A percentile compares a stretch with the other conserved stretches of the same genome.
Evolutionary conservation across 192 early-diverging fungal genomes (phyloP).

Genomic region (Coemansia sp.): DNA sequence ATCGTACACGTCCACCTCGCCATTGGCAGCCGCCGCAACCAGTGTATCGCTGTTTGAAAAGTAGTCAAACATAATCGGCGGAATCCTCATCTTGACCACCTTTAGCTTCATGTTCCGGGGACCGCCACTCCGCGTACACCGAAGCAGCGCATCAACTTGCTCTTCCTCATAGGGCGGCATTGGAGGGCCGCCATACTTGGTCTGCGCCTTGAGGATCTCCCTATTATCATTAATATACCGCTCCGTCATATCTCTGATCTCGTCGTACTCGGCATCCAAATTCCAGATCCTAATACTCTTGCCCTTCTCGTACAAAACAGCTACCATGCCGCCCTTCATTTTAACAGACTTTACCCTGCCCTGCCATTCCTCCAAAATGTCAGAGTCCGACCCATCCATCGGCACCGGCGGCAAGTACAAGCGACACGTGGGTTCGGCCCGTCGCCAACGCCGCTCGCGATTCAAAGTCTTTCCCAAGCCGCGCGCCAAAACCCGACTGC

Average conservation of each 20-base stretch:
- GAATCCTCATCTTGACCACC: conserved; percentile 13
- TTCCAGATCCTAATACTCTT: conserved; percentile 29
- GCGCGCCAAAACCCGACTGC: conserved; percentile 19
- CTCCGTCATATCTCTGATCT: conserved; percentile 20
- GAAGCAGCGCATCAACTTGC: conserved; percentile 22
- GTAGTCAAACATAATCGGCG: conserved; percentile 42
- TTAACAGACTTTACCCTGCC: conserved; percentile 30
- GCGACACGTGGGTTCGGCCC: conserved; percentile 21
- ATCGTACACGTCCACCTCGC: conserved; percentile 42
- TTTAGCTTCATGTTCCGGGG: conserved; percentile 1
- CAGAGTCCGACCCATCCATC: conserved; percentile 34
- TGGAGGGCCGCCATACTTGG: conserved; percentile 23
- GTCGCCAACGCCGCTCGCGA: conserved; percentile 35
- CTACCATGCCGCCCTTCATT: conserved; percentile 42
- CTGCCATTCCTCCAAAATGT: conserved; percentile 44
- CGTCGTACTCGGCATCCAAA: conserved; percentile 19
- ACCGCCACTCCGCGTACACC: conserved; percentile 17
- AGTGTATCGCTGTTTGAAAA: conserved; percentile 24
- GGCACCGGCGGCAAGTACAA: conserved; percentile 46
- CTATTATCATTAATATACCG: conserved; percentile 24
- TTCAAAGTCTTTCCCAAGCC: conserved; percentile 42
- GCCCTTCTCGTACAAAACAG: conserved; percentile 24
- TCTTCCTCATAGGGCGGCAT: conserved; percentile 21
- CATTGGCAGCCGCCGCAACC: conserved; percentile 13
- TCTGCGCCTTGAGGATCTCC: conserved; percentile 27